Base-by-base conservation (phyloP, 192 early-diverging fungal species). In the Coemansia furcata region DNA sequence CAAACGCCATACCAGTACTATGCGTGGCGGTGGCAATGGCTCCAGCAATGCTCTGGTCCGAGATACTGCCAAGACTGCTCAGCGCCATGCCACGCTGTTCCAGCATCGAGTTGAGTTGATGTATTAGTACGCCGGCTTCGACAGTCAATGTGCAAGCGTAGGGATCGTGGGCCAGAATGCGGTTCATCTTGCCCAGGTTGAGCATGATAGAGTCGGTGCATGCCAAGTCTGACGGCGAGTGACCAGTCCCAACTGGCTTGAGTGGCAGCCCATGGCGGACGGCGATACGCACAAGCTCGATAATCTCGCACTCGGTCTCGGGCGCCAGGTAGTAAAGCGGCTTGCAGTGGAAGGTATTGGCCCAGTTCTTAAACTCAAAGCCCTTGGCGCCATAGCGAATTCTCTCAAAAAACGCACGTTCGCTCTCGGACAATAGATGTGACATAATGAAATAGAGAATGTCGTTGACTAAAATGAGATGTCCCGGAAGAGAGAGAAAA, bases 221-320 rank as follows among this genome's bases (percentile, higher is more conserved):
- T 1, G 89, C 88, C 12, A 93, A 43, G 61, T 93, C 91, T 1
- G 89, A 93, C 17, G 90, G 89, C 23, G 90, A 93, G 69, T 93
- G 90, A 1, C 89, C 90, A 23, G 87, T 82, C 1, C 91, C 91
- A 40, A 90, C 74, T 3, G 87, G 84, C 66, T 89, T 89, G 67
- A 93, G 77, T 12, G 47, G 43, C 39, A 89, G 80, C 2, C 83
- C 66, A 38, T 80, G 60, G 11, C 66, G 32, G 46, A 38, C 11
- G 29, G 80, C 77, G 1, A 74, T 67, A 37, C 59, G 68, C 17
- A 84, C 63, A 65, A 92, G 82, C 74, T 85, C 85, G 36, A 85
- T 60, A n/a, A 92, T 62, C 14, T 90, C 85, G 6, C 68, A 68
- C 58, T 92, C 91, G 33, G 78, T 86, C 8, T 72, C 60, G 4